A percentile compares a stretch with the other conserved stretches of the same genome.
Evolutionary conservation across 495 filamentous ascomycete species (phyloP).

Genomic region (Daldinia decipiens): DNA sequence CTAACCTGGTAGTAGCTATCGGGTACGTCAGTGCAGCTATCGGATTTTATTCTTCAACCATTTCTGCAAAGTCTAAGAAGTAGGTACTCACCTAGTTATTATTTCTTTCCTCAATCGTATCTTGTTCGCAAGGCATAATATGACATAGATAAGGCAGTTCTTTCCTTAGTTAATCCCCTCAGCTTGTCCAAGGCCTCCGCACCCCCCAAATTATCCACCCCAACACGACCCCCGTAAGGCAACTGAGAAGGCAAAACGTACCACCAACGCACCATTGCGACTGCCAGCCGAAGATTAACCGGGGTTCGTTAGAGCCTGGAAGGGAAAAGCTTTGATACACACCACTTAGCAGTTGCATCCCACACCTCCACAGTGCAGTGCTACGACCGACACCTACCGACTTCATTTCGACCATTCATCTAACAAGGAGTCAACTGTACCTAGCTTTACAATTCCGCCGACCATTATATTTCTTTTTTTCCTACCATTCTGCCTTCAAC

Average conservation of each 20-base stretch:
- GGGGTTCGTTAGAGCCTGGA: conserved; percentile 11
- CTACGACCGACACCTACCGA: conserved; percentile 32
- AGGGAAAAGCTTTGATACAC: conserved; percentile 27
- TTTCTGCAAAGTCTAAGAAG: background rate
- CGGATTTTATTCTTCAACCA: background rate
- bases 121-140: background rate
- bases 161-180: background rate
- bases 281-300: conserved; percentile 33
- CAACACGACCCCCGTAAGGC: conserved; percentile 9
- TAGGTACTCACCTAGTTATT: background rate
- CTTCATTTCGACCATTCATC: conserved; percentile 41
- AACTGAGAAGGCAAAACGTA: conserved; percentile 34
- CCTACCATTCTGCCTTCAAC: background rate
- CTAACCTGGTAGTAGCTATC: too few species aligned
- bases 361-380: conserved; percentile 30
- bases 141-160: conserved; percentile 6
- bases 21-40: too few species aligned
- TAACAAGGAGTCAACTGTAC: conserved; percentile 29
- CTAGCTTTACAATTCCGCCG: conserved; percentile 19
- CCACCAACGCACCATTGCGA: conserved; percentile 37
- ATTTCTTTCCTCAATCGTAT: background rate
- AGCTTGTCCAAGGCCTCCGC: conserved; percentile 17
- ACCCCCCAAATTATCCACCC: conserved; percentile 11
- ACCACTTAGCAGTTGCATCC: conserved; percentile 31
- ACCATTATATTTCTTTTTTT: conserved; percentile 20